Base-by-base conservation (phyloP, 345 rosid genomes). In the Dipteronia dyeriana region DNA sequence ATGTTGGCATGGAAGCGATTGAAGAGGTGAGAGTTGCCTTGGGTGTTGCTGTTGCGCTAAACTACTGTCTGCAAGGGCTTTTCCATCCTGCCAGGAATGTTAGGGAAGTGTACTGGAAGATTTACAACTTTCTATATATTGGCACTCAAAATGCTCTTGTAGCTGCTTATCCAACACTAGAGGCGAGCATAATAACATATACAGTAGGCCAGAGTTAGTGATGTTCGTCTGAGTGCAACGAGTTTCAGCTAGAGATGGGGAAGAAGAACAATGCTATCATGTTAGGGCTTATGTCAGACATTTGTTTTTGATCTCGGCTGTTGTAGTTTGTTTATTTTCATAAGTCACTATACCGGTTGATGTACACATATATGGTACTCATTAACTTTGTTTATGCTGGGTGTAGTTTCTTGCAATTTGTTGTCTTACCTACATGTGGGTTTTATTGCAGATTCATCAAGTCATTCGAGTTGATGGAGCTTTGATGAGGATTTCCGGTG, bases 81-180 rank as follows among this genome's bases (percentile, higher is more conserved):
- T 97, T 97, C 84, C 99, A 97, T 83, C 99, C 99, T 31, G 98
- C 99, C 0, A 83, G 99, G 70, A 97, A 97, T 85, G 99, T 97
- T 71, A 88, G 99, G 76, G 98, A 97, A 81, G 99, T 97, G 17
- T 97, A 97, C 86, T 97, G 99, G 99, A 97, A 94, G 91, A 97
- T 97, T 8, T 97, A 97, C 81, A 97, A 97, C 76, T 92, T 98
- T 1, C 92, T 97, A 12, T 97, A 97, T 70, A 94, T 97, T 23
- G 99, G 99, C 73, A 47, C 95, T 10, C 98, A 94, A 77, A 98
- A 97, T 76, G 85, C 99, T 6, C 94, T 97, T 7, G 99, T 97
- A 43, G 97, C 99, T 1, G 91, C 99, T 3, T 94, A 94, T 84
- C 99, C 99, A 0, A 76, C 83, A 3, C 86, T 97, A 65, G 94